Percentiles rank a stretch among this genome's conserved stretches.
Conservation (phyloP, 2,329 filamentous ascomycete species). For the Pseudogymnoascus sp. region DNA sequence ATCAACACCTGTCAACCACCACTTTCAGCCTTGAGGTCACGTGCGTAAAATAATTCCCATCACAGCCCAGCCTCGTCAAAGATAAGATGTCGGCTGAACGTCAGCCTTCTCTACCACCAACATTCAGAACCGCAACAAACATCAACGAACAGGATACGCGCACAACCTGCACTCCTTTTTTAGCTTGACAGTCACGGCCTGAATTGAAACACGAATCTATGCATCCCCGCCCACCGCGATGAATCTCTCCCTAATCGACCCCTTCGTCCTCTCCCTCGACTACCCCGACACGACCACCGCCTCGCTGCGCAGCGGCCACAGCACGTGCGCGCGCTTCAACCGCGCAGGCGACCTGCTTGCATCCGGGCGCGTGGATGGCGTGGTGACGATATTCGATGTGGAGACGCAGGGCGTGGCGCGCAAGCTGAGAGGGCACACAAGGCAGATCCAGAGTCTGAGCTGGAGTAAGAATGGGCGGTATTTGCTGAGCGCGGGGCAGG, state of each 20-base stretch:
- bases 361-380: slow-evolving; percentile 87
- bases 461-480: slow-evolving; percentile 92
- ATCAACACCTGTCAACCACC: not conserved
- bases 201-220: slow-evolving; percentile 13
- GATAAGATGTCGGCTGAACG: slow-evolving; percentile 8
- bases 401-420: slow-evolving; percentile 95
- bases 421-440: slow-evolving; percentile 86
- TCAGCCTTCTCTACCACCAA: slow-evolving; percentile 1
- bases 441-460: slow-evolving; percentile 87
- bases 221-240: slow-evolving; percentile 35
- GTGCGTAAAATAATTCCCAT: not conserved
- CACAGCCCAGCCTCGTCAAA: not conserved
- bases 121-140: not conserved
- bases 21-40: not conserved
- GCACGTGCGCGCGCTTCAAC: slow-evolving; percentile 74
- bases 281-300: slow-evolving; percentile 86
- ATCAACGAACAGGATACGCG: not conserved
- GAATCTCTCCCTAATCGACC: slow-evolving; percentile 67
- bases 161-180: not conserved
- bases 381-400: slow-evolving; percentile 91
- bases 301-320: slow-evolving; percentile 67
- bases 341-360: slow-evolving; percentile 91
- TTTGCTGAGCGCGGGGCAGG: slow-evolving; percentile 75
- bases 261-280: slow-evolving; percentile 66
- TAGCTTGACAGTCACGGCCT: not conserved